Base-by-base conservation (phyloP, 192 early-diverging fungal species). In the Gonapodya sp. region DNA sequence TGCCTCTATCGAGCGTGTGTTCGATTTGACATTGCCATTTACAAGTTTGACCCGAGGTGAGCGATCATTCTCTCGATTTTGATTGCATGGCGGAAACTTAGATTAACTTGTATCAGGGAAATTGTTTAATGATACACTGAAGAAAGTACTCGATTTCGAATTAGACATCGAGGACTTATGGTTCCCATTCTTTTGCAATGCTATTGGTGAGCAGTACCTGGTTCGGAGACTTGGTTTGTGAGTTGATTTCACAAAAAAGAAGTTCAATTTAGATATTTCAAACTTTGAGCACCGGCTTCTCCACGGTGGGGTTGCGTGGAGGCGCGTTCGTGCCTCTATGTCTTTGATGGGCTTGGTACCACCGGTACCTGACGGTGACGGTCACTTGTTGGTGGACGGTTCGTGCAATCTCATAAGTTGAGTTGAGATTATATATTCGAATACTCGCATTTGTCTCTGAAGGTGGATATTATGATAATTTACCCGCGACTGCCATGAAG, bases 161-260 rank as follows among this genome's bases (percentile, higher is more conserved):
- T 93, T 93, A 1, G 93, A 95, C 78, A 98, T 99, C 78, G 97
- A 99, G 87, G 98, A 99, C 79, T 92, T 96, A 84, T 99, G 98
- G 98, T 83, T 99, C 32, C 93, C 96, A 0, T 99, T 95, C 81
- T 99, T 94, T 89, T 93, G 93, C 80, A 93, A 96, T 72, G 96
- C 95, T 0, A 95, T 96, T 24, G 46, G 36, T 98, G 98, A 85
- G 97, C 98, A 82, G 97, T 96, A 96, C 46, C 92, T 96, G 89
- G 96, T 97, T 80, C 89, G 95, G 1, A 95, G 97, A 16, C 24
- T 16, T 24, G 46, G 8, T 64, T 16, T 16, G 46, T 64, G 24
- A 8, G 8, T 24, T 24, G 24, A 8, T 16, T 24, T 64, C 24
- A 8, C 46, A 64, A 64, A 64, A 64, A 16, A 16, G n/a, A n/a